Evolutionary conservation across 148 eudicot species (phyloP).

Genomic region (Cornus controversa): DNA sequence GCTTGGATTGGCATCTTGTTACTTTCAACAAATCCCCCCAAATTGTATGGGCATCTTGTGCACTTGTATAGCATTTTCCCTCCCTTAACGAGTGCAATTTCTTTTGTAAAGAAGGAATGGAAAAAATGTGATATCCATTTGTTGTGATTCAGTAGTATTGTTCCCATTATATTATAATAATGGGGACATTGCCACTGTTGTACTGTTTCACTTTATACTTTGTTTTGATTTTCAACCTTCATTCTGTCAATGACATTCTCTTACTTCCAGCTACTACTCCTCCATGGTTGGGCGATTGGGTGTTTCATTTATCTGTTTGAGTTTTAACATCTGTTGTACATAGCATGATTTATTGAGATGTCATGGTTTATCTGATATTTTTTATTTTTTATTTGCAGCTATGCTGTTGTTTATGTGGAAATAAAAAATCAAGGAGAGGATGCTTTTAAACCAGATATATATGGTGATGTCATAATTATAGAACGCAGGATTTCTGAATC

Average conservation of each 20-base stretch:
- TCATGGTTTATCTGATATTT: conserved; percentile 11
- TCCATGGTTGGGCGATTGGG: neutral
- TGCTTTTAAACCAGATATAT: conserved; percentile 77
- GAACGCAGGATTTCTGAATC: conserved; percentile 87
- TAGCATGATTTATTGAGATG: neutral
- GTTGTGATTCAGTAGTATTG: neutral
- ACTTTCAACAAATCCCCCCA: neutral
- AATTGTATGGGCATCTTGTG: neutral
- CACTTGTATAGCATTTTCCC: neutral
- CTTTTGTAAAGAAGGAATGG: neutral
- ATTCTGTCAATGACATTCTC: neutral
- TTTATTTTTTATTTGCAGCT: conserved; percentile 38
- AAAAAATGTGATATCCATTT: neutral
- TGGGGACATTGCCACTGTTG: neutral
- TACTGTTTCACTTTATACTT: neutral
- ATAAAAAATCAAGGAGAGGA: conserved; percentile 86
- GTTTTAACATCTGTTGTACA: neutral
- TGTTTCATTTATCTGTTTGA: neutral
- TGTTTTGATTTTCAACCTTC: neutral
- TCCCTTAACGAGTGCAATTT: neutral
- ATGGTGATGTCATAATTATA: conserved; percentile 67
- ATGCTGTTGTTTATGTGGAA: conserved; percentile 74
- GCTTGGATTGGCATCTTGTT: neutral
- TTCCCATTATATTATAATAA: neutral
- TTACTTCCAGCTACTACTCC: neutral